Conservation (phyloP, 805 yeast species). For the Sugiyamaella mastotermitis region DNA sequence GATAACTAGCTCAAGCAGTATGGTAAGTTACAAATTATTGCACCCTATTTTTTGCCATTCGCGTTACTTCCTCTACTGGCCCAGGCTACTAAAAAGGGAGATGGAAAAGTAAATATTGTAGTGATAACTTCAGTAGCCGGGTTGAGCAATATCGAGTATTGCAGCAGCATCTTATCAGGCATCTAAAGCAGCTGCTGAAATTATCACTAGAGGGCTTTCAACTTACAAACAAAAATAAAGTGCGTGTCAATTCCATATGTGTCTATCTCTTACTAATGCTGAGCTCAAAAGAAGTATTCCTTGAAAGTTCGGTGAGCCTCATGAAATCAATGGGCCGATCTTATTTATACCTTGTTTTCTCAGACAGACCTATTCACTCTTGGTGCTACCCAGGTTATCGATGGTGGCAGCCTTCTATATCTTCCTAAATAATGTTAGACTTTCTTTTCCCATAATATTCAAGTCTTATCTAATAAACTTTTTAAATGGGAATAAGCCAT, state of each 20-base stretch:
- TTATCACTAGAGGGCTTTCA: neutral
- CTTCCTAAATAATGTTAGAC: too few species aligned
- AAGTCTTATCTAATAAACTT: too few species aligned
- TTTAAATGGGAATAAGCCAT: too few species aligned
- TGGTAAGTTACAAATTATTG: constrained; percentile 9
- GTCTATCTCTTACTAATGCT: constrained; percentile 8
- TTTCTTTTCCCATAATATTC: too few species aligned
- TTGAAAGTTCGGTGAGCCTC: constrained; percentile 46
- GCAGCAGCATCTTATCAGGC: constrained; percentile 30
- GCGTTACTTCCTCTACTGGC: constrained; percentile 3
- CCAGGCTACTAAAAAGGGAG: constrained; percentile 6
- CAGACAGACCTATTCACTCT: constrained; percentile 39
- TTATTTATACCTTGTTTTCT: constrained; percentile 1
- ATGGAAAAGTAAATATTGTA: constrained; percentile 5
- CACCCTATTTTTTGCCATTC: constrained; percentile 11
- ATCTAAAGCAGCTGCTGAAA: constrained; percentile 6
- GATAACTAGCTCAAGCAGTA: constrained; percentile 11
- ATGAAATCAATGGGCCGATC: constrained; percentile 5
- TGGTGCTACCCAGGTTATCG: constrained; percentile 61
- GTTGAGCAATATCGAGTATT: neutral
- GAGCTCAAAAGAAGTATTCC: constrained; percentile 36
- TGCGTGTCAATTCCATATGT: constrained; percentile 8
- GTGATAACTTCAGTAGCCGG: constrained; percentile 5
- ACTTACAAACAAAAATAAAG: neutral
- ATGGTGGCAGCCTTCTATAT: constrained; percentile 48